Base-by-base conservation (phyloP, 345 rosid species). In the Eutrema yunnanense region DNA sequence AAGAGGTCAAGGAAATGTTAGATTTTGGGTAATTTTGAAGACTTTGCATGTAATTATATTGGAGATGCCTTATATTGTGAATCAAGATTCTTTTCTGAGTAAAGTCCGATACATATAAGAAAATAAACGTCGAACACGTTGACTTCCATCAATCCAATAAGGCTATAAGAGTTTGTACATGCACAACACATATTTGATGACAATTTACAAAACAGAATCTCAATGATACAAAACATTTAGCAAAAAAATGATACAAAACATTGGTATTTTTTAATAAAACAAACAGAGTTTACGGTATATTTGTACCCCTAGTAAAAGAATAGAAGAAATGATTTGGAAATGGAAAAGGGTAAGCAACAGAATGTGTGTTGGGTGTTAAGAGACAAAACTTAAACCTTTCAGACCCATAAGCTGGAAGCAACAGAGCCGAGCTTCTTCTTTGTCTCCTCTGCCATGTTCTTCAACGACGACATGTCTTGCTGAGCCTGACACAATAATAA, bases 401-500 rank as follows among this genome's bases (percentile, higher is more conserved):
- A 76, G 54, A 55, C 60, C 80, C 80, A 76, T 67, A 96, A 78
- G 58, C 79, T 80, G 2, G 98, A 94, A 9, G 97, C 98, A 37
- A 91, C 73, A 44, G 95, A 74, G 82, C 88, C 84, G 49, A 95
- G 90, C 81, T 85, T 95, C 94, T 88, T 95, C 63, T 92, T 92
- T 2, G 99, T 90, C 87, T 96, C 99, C 71, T 94, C 97, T 0
- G 99, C 99, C 9, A 96, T 96, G 81, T 84, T 90, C 89, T 88
- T 90, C 16, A 95, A 83, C 36, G 93, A 90, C 37, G 97, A 92
- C 34, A 95, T 86, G 74, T 92, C 99, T 72, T 95, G 97, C 73
- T 90, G 97, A 38, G 98, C 98, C 99, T 95, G 77, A 43, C 16
- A 68, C 37, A 13, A 57, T 2, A 19, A 19, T 4, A 19, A 50